Evolutionary conservation across 257 asterid genomes (phyloP).

Genomic region (Solanum infundibuliforme): DNA sequence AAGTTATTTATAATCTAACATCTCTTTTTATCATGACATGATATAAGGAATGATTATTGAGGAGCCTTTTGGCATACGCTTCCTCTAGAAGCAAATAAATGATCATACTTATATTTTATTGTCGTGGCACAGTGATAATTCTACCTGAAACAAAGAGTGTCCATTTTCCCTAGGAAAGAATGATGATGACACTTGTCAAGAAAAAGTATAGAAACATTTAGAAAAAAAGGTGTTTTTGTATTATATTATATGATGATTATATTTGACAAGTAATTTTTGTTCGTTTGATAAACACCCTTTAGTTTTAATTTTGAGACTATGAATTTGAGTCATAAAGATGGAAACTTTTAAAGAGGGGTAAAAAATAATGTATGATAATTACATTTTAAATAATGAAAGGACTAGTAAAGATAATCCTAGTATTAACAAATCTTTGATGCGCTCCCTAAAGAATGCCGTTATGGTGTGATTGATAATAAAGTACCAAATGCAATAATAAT

Average conservation of each 20-base stretch:
- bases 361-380: neutral
- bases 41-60: slow-evolving; percentile 19
- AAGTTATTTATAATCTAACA: neutral
- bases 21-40: neutral
- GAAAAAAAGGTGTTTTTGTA: neutral
- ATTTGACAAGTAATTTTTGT: accelerated
- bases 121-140: neutral
- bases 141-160: slow-evolving; percentile 7
- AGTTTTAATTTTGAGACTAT: neutral
- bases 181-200: neutral
- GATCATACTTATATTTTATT: neutral
- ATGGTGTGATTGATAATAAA: neutral
- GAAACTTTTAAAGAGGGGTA: neutral
- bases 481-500: neutral
- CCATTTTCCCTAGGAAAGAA: slow-evolving; percentile 1
- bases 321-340: too few relatives aligned
- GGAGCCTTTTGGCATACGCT: slow-evolving; percentile 15
- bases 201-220: neutral
- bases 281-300: accelerated
- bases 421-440: neutral
- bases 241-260: neutral
- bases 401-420: neutral
- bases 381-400: neutral
- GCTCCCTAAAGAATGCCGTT: neutral
- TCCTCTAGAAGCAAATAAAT: slow-evolving; percentile 14